Evolutionary conservation across 768 basidiomycete genomes (phyloP).

Genomic region (Lactarius hatsudake): DNA sequence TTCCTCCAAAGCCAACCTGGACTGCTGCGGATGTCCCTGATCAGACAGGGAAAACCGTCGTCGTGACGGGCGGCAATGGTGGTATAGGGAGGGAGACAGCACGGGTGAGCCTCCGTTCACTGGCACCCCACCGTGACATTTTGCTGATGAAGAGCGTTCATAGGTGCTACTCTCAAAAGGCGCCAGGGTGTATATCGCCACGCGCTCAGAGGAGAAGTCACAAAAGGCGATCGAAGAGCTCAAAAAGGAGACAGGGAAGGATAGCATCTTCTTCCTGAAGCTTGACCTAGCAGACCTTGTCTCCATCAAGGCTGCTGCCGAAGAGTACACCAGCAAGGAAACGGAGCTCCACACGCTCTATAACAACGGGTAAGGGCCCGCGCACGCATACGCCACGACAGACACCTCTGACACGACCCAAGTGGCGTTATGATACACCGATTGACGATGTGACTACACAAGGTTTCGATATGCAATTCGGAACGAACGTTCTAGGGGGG

Average conservation of each 20-base stretch:
- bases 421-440: conserved; percentile 21
- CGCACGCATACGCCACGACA: not conserved
- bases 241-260: conserved; percentile 17
- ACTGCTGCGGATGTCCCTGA: conserved; percentile 28
- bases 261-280: conserved; percentile 15
- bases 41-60: conserved; percentile 30
- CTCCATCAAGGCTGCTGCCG: not conserved
- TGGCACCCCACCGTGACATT: not conserved
- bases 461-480: conserved; percentile 28
- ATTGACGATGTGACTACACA: conserved; percentile 21
- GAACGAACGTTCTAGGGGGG: conserved; percentile 26
- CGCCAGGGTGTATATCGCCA: conserved; percentile 26
- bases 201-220: conserved; percentile 4
- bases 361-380: conserved; percentile 8
- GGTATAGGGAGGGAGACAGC: conserved; percentile 30
- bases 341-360: conserved; percentile 13
- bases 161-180: conserved; percentile 21
- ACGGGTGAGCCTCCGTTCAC: not conserved
- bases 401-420: not conserved
- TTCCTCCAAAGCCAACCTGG: conserved; percentile 23
- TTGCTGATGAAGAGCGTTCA: not conserved
- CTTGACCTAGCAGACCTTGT: conserved; percentile 12
- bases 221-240: conserved; percentile 11
- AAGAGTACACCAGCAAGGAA: conserved; percentile 19
- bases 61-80: conserved; percentile 31